Evolutionary conservation across 306 rosid genomes (phyloP).

Genomic region (Mucuna pruriens): DNA sequence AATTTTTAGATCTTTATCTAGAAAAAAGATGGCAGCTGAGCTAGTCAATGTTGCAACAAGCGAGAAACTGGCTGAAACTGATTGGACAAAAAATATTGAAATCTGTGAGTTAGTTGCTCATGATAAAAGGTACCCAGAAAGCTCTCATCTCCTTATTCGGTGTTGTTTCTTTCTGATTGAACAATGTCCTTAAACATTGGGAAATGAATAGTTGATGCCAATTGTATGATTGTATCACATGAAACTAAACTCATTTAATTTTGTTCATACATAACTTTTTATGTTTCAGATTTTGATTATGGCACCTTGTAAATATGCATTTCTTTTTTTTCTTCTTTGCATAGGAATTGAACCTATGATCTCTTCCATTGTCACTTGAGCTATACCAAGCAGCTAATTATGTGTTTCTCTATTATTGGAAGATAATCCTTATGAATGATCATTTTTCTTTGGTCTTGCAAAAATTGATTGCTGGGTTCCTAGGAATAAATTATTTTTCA

Average conservation of each 20-base stretch:
- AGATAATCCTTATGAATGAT: background rate
- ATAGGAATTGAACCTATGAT: conserved; percentile 15
- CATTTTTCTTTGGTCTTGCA: conserved; percentile 5
- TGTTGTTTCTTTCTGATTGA: conserved; percentile 28
- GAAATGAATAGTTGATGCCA: conserved; percentile 24
- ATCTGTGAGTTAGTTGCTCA: conserved; percentile 87
- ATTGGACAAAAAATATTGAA: conserved; percentile 88
- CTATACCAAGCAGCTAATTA: conserved; percentile 6
- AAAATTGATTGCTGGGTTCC: background rate
- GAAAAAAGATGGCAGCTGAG: conserved; percentile 79
- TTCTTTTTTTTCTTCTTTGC: background rate
- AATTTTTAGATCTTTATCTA: conserved; percentile 32
- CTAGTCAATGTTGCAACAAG: conserved; percentile 88
- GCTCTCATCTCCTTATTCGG: conserved; percentile 2
- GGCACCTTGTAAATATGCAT: background rate
- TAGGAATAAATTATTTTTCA: background rate
- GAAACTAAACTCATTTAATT: conserved; percentile 8
- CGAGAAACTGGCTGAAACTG: conserved; percentile 75
- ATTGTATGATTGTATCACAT: conserved; percentile 3
- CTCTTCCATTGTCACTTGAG: background rate
- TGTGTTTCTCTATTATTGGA: conserved; percentile 4
- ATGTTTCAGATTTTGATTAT: conserved; percentile 14
- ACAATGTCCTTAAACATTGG: conserved; percentile 20
- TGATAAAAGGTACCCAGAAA: conserved; percentile 68
- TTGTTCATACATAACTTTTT: background rate